Evolutionary conservation across 176 grass and related monocot genomes (phyloP).

Genomic region (Aegilops tauschii): DNA sequence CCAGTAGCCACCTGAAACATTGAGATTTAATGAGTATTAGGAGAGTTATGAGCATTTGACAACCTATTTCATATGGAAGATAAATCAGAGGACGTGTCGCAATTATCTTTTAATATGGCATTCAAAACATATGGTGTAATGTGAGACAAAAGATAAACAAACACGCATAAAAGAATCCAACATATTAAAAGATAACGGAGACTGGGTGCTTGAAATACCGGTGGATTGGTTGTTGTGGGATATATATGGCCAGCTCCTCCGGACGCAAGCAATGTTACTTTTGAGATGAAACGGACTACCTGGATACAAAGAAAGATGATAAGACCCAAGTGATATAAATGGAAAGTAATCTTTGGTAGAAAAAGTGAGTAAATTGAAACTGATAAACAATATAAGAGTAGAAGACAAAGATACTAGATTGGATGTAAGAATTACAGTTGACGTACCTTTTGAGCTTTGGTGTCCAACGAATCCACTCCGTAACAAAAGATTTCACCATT

Average conservation of each 20-base stretch:
- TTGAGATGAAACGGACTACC: slow-evolving; percentile 89
- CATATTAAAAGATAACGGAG: slow-evolving; percentile 13
- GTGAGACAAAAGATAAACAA: neutral
- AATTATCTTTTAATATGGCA: neutral
- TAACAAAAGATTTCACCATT: slow-evolving; percentile 71
- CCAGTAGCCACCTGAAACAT: slow-evolving; percentile 84
- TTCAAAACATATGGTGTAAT: slow-evolving; percentile 3
- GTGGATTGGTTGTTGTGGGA: slow-evolving; percentile 93
- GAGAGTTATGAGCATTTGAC: neutral
- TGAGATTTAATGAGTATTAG: slow-evolving; percentile 9
- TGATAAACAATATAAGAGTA: slow-evolving; percentile 2
- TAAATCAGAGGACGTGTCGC: neutral
- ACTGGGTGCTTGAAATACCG: slow-evolving; percentile 39
- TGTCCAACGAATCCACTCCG: slow-evolving; percentile 90
- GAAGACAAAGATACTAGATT: neutral
- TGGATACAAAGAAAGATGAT: slow-evolving; percentile 31
- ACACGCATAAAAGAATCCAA: neutral
- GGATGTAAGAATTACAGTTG: slow-evolving; percentile 15
- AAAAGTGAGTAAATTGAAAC: neutral
- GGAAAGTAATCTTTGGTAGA: neutral
- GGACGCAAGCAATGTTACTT: slow-evolving; percentile 89
- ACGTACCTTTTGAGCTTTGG: slow-evolving; percentile 72
- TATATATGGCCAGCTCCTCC: slow-evolving; percentile 96
- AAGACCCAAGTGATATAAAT: slow-evolving; percentile 5
- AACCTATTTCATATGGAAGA: slow-evolving; percentile 3